Evolutionary conservation across 768 basidiomycete species (phyloP).

Genomic region (Sporobolomyces phaffii): DNA sequence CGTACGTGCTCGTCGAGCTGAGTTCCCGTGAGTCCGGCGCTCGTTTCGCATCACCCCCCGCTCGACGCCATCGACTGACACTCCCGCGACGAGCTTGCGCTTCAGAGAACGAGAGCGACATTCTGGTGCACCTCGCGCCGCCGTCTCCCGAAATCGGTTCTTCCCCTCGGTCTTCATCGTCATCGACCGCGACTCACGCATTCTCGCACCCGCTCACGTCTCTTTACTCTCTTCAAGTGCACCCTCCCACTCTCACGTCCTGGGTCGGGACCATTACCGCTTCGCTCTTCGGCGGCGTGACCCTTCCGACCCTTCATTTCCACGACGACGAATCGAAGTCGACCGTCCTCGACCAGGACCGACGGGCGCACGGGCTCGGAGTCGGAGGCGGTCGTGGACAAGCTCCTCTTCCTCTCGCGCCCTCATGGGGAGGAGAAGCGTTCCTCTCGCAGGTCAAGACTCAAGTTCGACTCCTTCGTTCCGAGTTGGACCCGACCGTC

Average conservation of each 20-base stretch:
- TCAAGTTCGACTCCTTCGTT: slow-evolving; percentile 76
- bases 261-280: slow-evolving; percentile 81
- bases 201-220: slow-evolving; percentile 41
- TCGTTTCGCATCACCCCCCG: not conserved
- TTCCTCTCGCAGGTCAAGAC: slow-evolving; percentile 72
- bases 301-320: slow-evolving; percentile 84
- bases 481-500: slow-evolving; percentile 72
- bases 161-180: slow-evolving; percentile 24
- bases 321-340: slow-evolving; percentile 95
- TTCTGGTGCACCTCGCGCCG: slow-evolving; percentile 39
- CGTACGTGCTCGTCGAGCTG: slow-evolving; percentile 76
- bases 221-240: slow-evolving; percentile 42
- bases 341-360: slow-evolving; percentile 42
- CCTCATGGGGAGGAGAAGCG: slow-evolving; percentile 43
- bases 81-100: too few species aligned
- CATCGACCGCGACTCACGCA: slow-evolving; percentile 28
- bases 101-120: slow-evolving; percentile 27
- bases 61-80: slow-evolving; percentile 1
- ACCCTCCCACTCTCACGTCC: slow-evolving; percentile 43
- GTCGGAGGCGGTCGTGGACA: slow-evolving; percentile 44
- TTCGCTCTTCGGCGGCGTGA: slow-evolving; percentile 60
- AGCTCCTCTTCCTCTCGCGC: slow-evolving; percentile 51
- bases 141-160: slow-evolving; percentile 23
- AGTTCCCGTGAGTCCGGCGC: slow-evolving; percentile 41
- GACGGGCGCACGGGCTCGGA: slow-evolving; percentile 21